Evolutionary conservation across 2,329 filamentous ascomycete genomes (phyloP).

Genomic region (Penicillium sp.): DNA sequence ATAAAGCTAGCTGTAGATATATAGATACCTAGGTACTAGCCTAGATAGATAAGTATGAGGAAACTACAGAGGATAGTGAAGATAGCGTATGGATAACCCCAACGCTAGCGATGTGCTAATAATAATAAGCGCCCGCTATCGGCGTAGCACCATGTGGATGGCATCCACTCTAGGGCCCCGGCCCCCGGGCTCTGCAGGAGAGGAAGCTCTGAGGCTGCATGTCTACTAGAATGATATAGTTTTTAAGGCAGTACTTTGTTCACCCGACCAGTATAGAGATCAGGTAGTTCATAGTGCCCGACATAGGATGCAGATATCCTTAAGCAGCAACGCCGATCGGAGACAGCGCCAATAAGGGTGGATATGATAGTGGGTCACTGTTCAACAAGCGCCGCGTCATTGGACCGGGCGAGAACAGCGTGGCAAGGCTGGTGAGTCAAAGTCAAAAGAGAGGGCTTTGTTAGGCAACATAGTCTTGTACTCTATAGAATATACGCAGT

Average conservation of each 20-base stretch:
- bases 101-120: neutral
- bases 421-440: slow-evolving; percentile 4
- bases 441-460: neutral
- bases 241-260: neutral
- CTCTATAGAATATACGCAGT: too few relatives aligned
- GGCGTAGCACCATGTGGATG: neutral
- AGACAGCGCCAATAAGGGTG: slow-evolving; percentile 7
- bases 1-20: neutral
- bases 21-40: neutral
- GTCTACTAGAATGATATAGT: neutral
- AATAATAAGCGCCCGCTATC: neutral
- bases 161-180: neutral
- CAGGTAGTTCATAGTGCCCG: neutral
- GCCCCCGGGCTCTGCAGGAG: neutral
- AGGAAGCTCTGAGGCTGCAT: neutral
- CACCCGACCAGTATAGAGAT: neutral
- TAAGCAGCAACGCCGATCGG: slow-evolving; percentile 12
- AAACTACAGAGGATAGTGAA: neutral
- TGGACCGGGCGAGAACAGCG: slow-evolving; percentile 7
- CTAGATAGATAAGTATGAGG: neutral
- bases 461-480: neutral
- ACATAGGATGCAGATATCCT: slow-evolving; percentile 9
- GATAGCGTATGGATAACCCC: neutral
- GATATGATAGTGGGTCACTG: neutral
- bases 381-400: neutral